Evolutionary conservation across 176 grass and related monocot species (phyloP).

Genomic region (barley (Hordeum vulgare)): DNA sequence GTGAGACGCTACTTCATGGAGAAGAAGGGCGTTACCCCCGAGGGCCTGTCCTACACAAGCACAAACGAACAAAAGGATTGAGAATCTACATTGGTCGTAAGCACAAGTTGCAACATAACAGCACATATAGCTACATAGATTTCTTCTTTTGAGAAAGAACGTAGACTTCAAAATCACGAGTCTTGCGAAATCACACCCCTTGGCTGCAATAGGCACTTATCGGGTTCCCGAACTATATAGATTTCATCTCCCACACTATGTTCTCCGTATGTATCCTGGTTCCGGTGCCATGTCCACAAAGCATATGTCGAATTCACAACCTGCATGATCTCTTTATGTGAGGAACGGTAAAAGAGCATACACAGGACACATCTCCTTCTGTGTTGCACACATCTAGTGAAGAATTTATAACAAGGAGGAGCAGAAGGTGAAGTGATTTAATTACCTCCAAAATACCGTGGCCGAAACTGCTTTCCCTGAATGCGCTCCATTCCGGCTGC

Average conservation of each 20-base stretch:
- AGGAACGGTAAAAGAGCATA: background rate
- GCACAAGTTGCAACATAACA: too few relatives aligned
- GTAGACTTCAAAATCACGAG: slow-evolving; percentile 16
- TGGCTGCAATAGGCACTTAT: slow-evolving; percentile 35
- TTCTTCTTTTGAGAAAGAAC: background rate
- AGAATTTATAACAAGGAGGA: background rate
- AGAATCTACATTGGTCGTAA: too few relatives aligned
- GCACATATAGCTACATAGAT: too few relatives aligned
- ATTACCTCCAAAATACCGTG: slow-evolving; percentile 86
- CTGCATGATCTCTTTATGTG: slow-evolving; percentile 24
- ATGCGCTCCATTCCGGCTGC: slow-evolving; percentile 87
- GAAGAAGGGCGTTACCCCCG: too few relatives aligned
- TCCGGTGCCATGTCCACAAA: slow-evolving; percentile 96
- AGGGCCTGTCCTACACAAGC: too few relatives aligned
- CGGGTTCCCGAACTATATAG: slow-evolving; percentile 80
- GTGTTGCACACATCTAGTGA: too few relatives aligned
- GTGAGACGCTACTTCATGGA: too few relatives aligned
- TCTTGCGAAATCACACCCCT: background rate
- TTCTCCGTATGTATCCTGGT: slow-evolving; percentile 67
- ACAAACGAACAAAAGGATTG: too few relatives aligned
- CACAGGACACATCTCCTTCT: background rate
- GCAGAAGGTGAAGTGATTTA: background rate
- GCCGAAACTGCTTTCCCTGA: slow-evolving; percentile 91
- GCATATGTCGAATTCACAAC: slow-evolving; percentile 86
- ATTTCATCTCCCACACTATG: slow-evolving; percentile 72